A percentile compares a stretch with the other conserved stretches of the same genome.
phyloP scores from a whole-genome alignment of 768 basidiomycete genomes.

The Guyanaporus albipodus region DNA sequence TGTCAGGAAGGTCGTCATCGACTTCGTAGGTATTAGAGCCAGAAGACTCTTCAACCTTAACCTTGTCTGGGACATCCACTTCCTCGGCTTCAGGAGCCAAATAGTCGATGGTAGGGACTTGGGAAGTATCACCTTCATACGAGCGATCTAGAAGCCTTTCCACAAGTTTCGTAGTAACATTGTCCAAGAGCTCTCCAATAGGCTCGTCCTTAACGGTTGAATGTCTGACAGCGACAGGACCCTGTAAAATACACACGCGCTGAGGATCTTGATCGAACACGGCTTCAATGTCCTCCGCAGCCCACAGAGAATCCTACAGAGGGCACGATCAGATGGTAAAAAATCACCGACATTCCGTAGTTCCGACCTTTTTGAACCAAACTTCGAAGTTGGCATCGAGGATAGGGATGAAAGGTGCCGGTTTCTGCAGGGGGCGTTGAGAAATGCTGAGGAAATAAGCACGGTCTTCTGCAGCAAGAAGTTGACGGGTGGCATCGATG shows the following conservation, averaged over 20 bases:
- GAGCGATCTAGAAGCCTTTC: constrained; percentile 71
- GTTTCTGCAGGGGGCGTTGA: constrained; percentile 96
- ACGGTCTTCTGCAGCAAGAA: constrained; percentile 89
- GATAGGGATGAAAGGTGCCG: constrained; percentile 96
- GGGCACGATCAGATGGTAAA: constrained; percentile 9
- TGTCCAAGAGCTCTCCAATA: constrained; percentile 86
- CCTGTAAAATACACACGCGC: constrained; percentile 95
- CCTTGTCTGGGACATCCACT: constrained; percentile 36
- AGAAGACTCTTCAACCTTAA: constrained; percentile 40
- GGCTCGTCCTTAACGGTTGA: constrained; percentile 89
- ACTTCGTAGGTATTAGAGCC: constrained; percentile 49
- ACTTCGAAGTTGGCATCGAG: constrained; percentile 92
- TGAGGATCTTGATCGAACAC: constrained; percentile 99
- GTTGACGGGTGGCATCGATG: constrained; percentile 74
- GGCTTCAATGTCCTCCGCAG: constrained; percentile 96
- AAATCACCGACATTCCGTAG: not conserved
- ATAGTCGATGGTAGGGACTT: constrained; percentile 82
- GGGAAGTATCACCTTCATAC: constrained; percentile 71
- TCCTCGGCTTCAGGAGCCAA: constrained; percentile 54
- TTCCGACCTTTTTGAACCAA: constrained; percentile 96
- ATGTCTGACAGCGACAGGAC: constrained; percentile 91
- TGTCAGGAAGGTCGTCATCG: constrained; percentile 52
- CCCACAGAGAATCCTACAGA: constrained; percentile 89
- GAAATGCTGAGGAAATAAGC: constrained; percentile 95
- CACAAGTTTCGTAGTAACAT: constrained; percentile 76